Conservation (phyloP, 331 rosid species). For the Rosa hybrid region DNA sequence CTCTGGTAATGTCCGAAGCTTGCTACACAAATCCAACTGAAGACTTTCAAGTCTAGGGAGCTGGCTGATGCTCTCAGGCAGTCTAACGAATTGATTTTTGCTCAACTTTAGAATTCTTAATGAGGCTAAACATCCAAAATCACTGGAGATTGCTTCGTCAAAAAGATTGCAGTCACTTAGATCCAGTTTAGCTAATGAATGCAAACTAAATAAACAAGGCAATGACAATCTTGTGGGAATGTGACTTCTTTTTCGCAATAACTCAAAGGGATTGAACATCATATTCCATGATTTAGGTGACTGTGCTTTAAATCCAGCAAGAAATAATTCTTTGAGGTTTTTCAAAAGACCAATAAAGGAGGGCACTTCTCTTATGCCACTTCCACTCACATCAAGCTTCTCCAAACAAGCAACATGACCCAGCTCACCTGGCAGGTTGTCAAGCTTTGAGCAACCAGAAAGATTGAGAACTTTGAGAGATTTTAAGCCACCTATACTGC, state of each 20-base stretch:
- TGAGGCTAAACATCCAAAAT: neutral
- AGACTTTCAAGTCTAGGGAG: neutral
- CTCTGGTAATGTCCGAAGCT: neutral
- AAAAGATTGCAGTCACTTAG: neutral
- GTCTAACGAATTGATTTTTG: neutral
- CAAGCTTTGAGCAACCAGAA: neutral
- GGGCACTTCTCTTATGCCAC: neutral
- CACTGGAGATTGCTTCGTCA: neutral
- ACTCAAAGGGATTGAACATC: neutral
- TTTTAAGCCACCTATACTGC: neutral
- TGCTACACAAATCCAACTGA: neutral
- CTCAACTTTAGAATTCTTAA: neutral
- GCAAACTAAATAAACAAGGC: neutral
- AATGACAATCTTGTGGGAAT: too few relatives aligned
- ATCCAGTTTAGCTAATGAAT: neutral
- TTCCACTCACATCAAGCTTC: neutral
- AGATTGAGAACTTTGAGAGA: neutral
- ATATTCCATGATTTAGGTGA: neutral
- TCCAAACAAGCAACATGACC: neutral
- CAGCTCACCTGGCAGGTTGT: neutral
- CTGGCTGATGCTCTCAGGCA: neutral
- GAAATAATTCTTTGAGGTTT: neutral
- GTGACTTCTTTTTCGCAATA: too few relatives aligned
- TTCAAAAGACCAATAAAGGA: neutral
- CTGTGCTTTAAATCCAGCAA: neutral